Base-by-base conservation (phyloP, 768 basidiomycete genomes). In the Candolleomyces efflorescens region DNA sequence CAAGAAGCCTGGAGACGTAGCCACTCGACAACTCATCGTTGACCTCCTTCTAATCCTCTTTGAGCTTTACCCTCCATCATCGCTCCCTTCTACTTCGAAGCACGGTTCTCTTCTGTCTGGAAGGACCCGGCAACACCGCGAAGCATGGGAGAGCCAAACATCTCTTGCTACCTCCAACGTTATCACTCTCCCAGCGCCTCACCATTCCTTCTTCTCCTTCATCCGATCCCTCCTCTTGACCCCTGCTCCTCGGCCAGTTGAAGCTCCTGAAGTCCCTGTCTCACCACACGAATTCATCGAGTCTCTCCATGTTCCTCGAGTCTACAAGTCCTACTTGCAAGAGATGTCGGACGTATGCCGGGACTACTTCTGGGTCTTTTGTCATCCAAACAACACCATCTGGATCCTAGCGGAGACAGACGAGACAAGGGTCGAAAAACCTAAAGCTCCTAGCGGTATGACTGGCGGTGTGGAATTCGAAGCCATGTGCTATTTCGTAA, bases 401-500 rank as follows among this genome's bases (percentile, higher is more conserved):
- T 98, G 96, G 96, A 78, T 86, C 18, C 73, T 97, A 18, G 70
- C 79, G 7, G 89, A 96, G 63, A 88, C 91, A 2, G 92, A 98
- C 67, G 89, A 93, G 67, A 82, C 75, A 2, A 82, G 83, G 59
- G 92, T 93, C 3, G 95, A 97, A 72, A 90, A 87, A 66, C 94
- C 94, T 13, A 80, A 90, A 56, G 96, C 97, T 12, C 97, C 97
- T 2, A 93, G 94, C 5, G 96, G 97, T 15, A 98, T 98, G 87
- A 98, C 97, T 0, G 97, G 96, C 5, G 97, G 97, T 5, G 97
- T 99, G 12, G 97, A 99, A 67, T 95, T 88, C 67, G 97, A 99
- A 73, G 96, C 96, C 3, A 96, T 98, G 86, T 82, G 82, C 15
- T 98, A 98, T 71, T 85, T 95, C 65, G 96, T 98, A 65, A 62